A percentile compares a stretch with the other conserved stretches of the same genome.
These are phyloP conservation scores for Candida sonorensis DNA, from an alignment of 805 yeast genomes.

Conservation along the genomic window DNA sequence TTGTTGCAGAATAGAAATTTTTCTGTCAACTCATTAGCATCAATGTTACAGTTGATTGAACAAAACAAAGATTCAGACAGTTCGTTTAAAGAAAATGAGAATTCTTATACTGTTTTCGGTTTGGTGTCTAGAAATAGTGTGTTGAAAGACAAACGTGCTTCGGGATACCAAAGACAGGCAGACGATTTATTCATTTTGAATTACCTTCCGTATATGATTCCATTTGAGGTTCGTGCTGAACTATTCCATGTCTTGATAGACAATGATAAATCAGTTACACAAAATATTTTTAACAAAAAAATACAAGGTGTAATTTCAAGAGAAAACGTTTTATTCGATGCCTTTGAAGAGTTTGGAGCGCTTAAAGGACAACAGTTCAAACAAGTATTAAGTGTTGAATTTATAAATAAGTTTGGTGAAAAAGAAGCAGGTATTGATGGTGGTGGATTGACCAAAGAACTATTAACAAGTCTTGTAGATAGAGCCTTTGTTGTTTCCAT, in stretches of 20 bases:
- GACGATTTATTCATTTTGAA: slow-evolving; percentile 47
- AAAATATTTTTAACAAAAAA: slow-evolving; percentile 17
- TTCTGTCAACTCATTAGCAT: slow-evolving; percentile 13
- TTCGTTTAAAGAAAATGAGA: too few species aligned
- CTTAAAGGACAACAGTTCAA: slow-evolving; percentile 50
- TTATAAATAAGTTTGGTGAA: slow-evolving; percentile 64
- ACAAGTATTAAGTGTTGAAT: slow-evolving; percentile 52
- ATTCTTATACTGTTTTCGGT: too few species aligned
- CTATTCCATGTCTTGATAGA: slow-evolving; percentile 61
- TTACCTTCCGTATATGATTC: slow-evolving; percentile 71
- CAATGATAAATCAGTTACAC: slow-evolving; percentile 35
- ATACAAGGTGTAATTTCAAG: slow-evolving; percentile 56
- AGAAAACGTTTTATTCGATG: slow-evolving; percentile 67
- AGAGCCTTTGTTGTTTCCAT: slow-evolving; percentile 54
- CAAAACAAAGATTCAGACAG: too few species aligned
- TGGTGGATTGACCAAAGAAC: slow-evolving; percentile 92
- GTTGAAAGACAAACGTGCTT: too few species aligned
- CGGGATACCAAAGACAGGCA: slow-evolving; percentile 10
- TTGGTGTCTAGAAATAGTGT: too few species aligned
- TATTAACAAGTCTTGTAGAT: slow-evolving; percentile 62
- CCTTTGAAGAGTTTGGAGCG: slow-evolving; percentile 50
- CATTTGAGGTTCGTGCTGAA: slow-evolving; percentile 67
- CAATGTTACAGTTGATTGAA: slow-evolving; percentile 15
- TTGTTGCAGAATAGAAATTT: slow-evolving; percentile 18
- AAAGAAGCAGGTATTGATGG: slow-evolving; percentile 91